Base-by-base conservation (phyloP, 331 rosid genomes). In the Saraca asoca region DNA sequence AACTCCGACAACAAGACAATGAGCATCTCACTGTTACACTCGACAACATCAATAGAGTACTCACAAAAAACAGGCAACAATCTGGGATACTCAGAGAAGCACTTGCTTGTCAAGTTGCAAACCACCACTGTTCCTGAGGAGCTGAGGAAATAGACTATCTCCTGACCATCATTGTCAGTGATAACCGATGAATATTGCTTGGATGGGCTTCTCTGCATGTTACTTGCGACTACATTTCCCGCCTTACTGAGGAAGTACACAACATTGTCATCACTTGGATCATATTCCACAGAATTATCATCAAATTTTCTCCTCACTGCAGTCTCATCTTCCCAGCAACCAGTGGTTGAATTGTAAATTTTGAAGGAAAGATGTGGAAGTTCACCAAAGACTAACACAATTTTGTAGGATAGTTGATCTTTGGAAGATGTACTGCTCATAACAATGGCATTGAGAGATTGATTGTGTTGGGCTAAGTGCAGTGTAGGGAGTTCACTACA, bases 171-270 rank as follows among this genome's bases (percentile, higher is more conserved):
- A 71, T 70, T 81, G 80, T 41, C 68, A 6, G 88, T 81, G 12
- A 90, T 70, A 15, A 93, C 96, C 0, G 97, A 94, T 0, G 98
- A 94, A 81, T 84, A 94, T 52, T 94, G 96, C 85, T 94, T 94
- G 2, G 95, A 81, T 2, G 95, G 95, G 77, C 98, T 90, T 79
- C 97, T 84, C 75, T 94, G 94, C 98, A 90, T 90, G 76, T 83
- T 85, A 60, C 96, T 86, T 6, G 95, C 81, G 56, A 94, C 91
- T 38, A 94, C 94, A 62, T 87, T 88, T 57, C 98, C 98, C 3
- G 98, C 85, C 58, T 80, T 86, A 49, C 91, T 90, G 8, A 94
- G 87, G 76, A 90, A 94, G 81, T 94, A 94, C 0, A 94, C 88
- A 9, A 88, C 95, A 80, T 70, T 73, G 78, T 86, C 96, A 14